Conservation (phyloP, 2,329 filamentous ascomycete species). For the Fusarium sp. region DNA sequence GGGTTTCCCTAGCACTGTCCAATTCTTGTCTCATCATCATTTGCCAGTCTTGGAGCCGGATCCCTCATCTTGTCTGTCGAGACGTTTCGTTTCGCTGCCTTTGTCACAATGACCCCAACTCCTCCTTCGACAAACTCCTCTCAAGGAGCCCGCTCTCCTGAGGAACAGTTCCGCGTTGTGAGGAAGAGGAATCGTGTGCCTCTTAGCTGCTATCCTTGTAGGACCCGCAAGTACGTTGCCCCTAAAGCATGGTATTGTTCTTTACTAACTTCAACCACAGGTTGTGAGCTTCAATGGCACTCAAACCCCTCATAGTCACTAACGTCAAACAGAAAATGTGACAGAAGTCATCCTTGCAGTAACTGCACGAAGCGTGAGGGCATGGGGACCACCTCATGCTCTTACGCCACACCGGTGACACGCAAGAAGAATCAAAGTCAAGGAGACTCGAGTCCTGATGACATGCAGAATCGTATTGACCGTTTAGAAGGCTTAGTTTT, state of each 20-base stretch:
- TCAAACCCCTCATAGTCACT: slow-evolving; percentile 18
- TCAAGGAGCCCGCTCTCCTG: slow-evolving; percentile 80
- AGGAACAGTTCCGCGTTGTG: slow-evolving; percentile 87
- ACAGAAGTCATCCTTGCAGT: slow-evolving; percentile 89
- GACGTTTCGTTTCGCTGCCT: slow-evolving; percentile 39
- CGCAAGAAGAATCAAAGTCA: slow-evolving; percentile 80
- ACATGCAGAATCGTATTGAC: slow-evolving; percentile 99
- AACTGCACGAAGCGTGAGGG: slow-evolving; percentile 95
- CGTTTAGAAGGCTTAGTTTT: slow-evolving; percentile 91
- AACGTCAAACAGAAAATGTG: slow-evolving; percentile 80
- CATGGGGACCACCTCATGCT: slow-evolving; percentile 82
- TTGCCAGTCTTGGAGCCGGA: slow-evolving; percentile 23
- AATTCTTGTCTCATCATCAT: slow-evolving; percentile 27
- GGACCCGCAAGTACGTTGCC: slow-evolving; percentile 84
- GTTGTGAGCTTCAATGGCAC: slow-evolving; percentile 48
- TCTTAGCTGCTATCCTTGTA: slow-evolving; percentile 90
- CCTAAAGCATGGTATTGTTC: slow-evolving; percentile 22
- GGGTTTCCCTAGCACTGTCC: slow-evolving; percentile 36
- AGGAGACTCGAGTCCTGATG: slow-evolving; percentile 77
- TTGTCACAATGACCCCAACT: slow-evolving; percentile 75
- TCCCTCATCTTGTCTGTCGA: slow-evolving; percentile 40
- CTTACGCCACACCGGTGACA: slow-evolving; percentile 78
- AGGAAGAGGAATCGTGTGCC: slow-evolving; percentile 93
- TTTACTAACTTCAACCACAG: slow-evolving; percentile 54
- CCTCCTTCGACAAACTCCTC: slow-evolving; percentile 84